phyloP scores from a whole-genome alignment of 352 stramenopile genomes.

The Globisporangium parvum region DNA sequence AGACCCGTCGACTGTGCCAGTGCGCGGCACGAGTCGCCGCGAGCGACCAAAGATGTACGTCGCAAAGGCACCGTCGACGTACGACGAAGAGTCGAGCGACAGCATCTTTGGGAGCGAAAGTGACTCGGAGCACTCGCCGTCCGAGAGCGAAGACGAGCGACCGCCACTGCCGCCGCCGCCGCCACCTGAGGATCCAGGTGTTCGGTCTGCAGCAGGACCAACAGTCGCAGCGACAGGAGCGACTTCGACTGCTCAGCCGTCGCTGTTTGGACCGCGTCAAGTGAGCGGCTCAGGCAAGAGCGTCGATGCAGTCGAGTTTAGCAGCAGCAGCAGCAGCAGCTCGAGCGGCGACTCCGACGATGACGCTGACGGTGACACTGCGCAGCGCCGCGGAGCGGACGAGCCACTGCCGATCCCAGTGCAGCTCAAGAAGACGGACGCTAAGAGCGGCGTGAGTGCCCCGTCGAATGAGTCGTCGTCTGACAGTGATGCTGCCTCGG shows the following conservation, averaged over 20 bases:
- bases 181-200: slow-evolving; percentile 6
- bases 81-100: slow-evolving; percentile 83
- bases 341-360: slow-evolving; percentile 40
- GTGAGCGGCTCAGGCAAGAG: slow-evolving; percentile 29
- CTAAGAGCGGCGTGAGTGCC: slow-evolving; percentile 18
- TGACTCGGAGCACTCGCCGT: slow-evolving; percentile 46
- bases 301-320: slow-evolving; percentile 41
- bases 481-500: background rate
- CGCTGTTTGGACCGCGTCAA: slow-evolving; percentile 19
- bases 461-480: slow-evolving; percentile 18
- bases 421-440: slow-evolving; percentile 2
- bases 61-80: slow-evolving; percentile 45
- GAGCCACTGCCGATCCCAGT: slow-evolving; percentile 2
- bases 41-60: slow-evolving; percentile 78
- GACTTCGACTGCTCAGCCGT: slow-evolving; percentile 2
- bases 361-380: background rate
- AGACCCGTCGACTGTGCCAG: slow-evolving; percentile 20
- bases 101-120: slow-evolving; percentile 81
- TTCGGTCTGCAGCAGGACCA: slow-evolving; percentile 23
- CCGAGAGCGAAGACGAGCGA: slow-evolving; percentile 31
- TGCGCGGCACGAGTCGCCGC: slow-evolving; percentile 25
- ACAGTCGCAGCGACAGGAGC: background rate
- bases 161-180: slow-evolving; percentile 39
- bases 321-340: slow-evolving; percentile 12
- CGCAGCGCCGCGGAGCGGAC: background rate